Conservation (phyloP, 2,329 filamentous ascomycete genomes). For the Penicillium sp. region DNA sequence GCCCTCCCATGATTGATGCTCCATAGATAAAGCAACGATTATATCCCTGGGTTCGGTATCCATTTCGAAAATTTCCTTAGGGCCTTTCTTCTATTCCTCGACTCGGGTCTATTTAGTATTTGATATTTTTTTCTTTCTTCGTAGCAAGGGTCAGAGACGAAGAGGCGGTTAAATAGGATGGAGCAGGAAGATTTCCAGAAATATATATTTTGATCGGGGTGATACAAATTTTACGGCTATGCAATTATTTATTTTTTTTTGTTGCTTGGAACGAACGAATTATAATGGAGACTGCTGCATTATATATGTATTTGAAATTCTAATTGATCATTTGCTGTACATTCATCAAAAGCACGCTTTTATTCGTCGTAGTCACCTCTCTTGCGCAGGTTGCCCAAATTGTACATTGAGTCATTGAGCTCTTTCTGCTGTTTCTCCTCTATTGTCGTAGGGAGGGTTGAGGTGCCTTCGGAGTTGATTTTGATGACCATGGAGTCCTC, state of each 20-base stretch:
- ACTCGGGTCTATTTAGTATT: neutral
- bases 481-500: constrained; percentile 21
- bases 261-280: neutral
- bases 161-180: neutral
- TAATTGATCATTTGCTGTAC: constrained; percentile 5
- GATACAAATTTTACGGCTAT: neutral
- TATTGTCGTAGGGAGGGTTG: constrained; percentile 23
- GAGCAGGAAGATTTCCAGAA: rapidly evolving
- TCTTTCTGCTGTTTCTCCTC: constrained; percentile 35
- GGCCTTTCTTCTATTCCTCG: neutral
- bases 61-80: too few species aligned
- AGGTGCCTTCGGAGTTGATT: constrained; percentile 36
- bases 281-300: neutral
- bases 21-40: too few species aligned
- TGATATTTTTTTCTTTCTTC: neutral
- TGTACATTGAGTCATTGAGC: constrained; percentile 40
- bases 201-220: neutral
- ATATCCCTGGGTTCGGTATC: too few species aligned
- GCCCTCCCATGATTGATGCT: neutral
- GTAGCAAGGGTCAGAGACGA: neutral
- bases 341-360: constrained; percentile 21
- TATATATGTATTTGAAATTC: neutral
- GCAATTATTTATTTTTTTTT: too few species aligned
- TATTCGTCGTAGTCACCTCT: constrained; percentile 15
- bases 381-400: constrained; percentile 44